Evolutionary conservation across 2,329 filamentous ascomycete species (phyloP), one percentile per base, ranked within the genome.

Genomic region (Emmonsiellopsis sp.): DNA sequence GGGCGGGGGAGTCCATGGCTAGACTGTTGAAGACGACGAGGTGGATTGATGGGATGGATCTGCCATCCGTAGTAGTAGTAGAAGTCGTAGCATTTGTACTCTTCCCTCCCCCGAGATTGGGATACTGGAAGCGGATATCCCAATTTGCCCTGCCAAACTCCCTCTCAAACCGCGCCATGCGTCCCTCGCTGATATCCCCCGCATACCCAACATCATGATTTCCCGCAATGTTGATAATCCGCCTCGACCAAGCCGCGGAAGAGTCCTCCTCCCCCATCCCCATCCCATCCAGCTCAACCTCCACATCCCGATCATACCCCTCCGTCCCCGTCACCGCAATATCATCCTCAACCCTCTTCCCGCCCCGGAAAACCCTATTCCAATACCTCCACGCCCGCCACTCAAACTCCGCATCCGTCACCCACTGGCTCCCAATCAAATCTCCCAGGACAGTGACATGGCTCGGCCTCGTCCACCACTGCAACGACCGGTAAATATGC

Each of bases 201-300:
- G 91, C 89, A 67, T 98, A 98, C 35, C 93, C 93, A 64, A 98
- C 85, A 68, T 98, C 93, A 67, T 98, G 93, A 65, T 98, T 98
- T 1, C 93, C 93, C 0, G 84, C 90, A 30, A 97, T 82, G 61
- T 95, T 94, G 67, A 98, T 89, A 58, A 96, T 78, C 53, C 86
- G 81, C 41, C 76, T 79, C n/a, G 77, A 71, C 93, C 93, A 97
- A 9, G 35, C 47, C 38, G 7, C 40, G 11, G 7, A 6, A 40
- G 34, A 49, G 16, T 20, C 70, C 6, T 71, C 69, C 54, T 80
- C n/a, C n/a, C n/a, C 76, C 46, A 58, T 58, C 56, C 78, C 71
- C 13, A 62, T 52, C 58, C 62, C 57, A 7, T 52, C 48, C 64
- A 61, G 35, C 30, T 62, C 62, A 48, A 60, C 62, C 51, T 58